Evolutionary conservation across 2,329 filamentous ascomycete genomes (phyloP), one percentile per base, ranked within the genome.

Genomic region (Ceratocystis cubensis): DNA sequence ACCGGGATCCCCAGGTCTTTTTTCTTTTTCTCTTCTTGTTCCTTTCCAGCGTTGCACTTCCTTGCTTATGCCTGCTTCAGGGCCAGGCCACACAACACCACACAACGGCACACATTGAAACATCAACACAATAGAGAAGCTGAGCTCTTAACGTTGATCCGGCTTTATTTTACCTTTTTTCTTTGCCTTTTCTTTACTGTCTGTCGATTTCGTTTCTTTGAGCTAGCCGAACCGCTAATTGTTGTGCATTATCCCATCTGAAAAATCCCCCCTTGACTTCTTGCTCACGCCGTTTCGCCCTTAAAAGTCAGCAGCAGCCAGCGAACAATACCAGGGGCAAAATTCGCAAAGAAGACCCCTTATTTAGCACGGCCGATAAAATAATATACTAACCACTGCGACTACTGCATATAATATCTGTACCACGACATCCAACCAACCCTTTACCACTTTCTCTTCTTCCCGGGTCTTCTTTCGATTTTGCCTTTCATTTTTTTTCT

Each of bases 311-410:
- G 17, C 28, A 59, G 20, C 22, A 15, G 56, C 28, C 56, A 59
- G 17, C 30, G 30, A 33, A 17, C 25, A 33, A 28, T 28, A 57
- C 53, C 56, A 59, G 56, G 56, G 56, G 56, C 25, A 37, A 30
- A 17, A 59, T 20, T 37, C 22, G 10, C 37, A 30, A 13, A 53
- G 33, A 30, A 59, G 56, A 59, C 56, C 56, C 56, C 56, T 59
- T 59, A 59, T 59, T 59, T 37, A 30, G 56, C 56, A 37, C 56
- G 56, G 56, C 7, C 56, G 56, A 59, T n/a, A 33, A 41, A 41
- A 53, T 53, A 53, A 53, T 53, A 53, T 53, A 53, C 48, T 53
- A 53, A 53, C 48, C 48, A 28, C 22, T 53, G 48, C 48, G 48
- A 53, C 48, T 41, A 13, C 33, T 37, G 48, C 48, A 53, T 28